phyloP scores from a whole-genome alignment of 2,329 filamentous ascomycete genomes.

The Curvularia sp. region DNA sequence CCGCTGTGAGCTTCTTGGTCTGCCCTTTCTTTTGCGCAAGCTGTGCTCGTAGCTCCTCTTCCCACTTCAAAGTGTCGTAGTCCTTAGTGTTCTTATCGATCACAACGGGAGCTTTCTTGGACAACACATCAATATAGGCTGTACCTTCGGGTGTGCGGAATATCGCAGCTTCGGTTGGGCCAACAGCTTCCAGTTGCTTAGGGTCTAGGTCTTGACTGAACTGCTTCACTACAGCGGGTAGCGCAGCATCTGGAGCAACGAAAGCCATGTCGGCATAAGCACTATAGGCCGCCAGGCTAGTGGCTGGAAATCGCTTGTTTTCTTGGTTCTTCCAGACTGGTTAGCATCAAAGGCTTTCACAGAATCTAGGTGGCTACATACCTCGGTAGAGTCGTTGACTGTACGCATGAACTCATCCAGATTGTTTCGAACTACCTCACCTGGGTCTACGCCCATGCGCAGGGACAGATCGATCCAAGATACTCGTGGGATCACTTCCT shows the following conservation, averaged over 20 bases:
- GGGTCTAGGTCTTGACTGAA: slow-evolving; percentile 77
- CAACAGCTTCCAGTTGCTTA: slow-evolving; percentile 72
- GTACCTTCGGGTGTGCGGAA: slow-evolving; percentile 89
- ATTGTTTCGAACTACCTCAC: slow-evolving; percentile 71
- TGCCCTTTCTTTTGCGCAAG: slow-evolving; percentile 92
- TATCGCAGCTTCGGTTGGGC: slow-evolving; percentile 89
- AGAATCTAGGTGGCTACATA: slow-evolving; percentile 48
- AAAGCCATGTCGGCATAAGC: slow-evolving; percentile 92
- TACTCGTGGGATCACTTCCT: slow-evolving; percentile 75
- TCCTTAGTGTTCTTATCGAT: slow-evolving; percentile 92
- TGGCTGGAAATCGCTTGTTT: slow-evolving; percentile 38
- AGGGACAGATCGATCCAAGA: slow-evolving; percentile 92
- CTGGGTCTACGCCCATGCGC: slow-evolving; percentile 81
- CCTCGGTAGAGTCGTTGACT: slow-evolving; percentile 65
- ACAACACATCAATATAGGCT: slow-evolving; percentile 87
- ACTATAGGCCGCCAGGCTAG: slow-evolving; percentile 77
- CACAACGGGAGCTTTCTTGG: slow-evolving; percentile 75
- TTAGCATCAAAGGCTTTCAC: slow-evolving; percentile 5
- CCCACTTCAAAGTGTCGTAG: slow-evolving; percentile 96
- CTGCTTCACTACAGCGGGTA: slow-evolving; percentile 75
- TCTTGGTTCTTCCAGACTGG: slow-evolving; percentile 23
- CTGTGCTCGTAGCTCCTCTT: slow-evolving; percentile 86
- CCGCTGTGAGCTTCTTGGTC: slow-evolving; percentile 86
- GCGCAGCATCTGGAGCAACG: slow-evolving; percentile 83
- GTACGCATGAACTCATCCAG: slow-evolving; percentile 71